These are phyloP conservation scores for Penicillium sp. DNA, from an alignment of 2,329 filamentous ascomycete species.

Conservation along the genomic window DNA sequence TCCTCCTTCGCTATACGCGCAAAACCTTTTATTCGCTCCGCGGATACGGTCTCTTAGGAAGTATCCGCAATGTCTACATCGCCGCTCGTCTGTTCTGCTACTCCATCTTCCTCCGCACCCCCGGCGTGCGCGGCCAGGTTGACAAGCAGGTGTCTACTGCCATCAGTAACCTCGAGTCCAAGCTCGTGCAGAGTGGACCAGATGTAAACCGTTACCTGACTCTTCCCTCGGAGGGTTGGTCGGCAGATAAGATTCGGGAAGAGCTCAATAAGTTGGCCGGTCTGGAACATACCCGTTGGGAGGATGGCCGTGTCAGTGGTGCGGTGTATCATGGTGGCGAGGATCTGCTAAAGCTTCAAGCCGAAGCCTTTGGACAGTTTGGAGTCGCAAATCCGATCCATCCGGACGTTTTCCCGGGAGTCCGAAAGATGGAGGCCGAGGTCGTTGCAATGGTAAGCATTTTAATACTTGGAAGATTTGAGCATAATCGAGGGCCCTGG, in stretches of 20 bases:
- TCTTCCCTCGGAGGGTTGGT: slow-evolving; percentile 83
- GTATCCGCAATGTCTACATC: slow-evolving; percentile 73
- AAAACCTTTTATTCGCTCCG: slow-evolving; percentile 82
- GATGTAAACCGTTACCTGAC: slow-evolving; percentile 73
- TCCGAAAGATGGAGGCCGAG: slow-evolving; percentile 99
- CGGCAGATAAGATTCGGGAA: slow-evolving; percentile 73
- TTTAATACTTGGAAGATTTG: not conserved
- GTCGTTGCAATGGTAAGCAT: slow-evolving; percentile 86
- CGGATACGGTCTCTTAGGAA: slow-evolving; percentile 84
- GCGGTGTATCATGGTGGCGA: slow-evolving; percentile 95
- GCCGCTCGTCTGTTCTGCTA: slow-evolving; percentile 75
- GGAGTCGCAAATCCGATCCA: slow-evolving; percentile 96
- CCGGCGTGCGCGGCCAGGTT: slow-evolving; percentile 84
- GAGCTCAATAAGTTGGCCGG: slow-evolving; percentile 78
- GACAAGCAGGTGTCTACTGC: slow-evolving; percentile 82
- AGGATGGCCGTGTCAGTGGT: slow-evolving; percentile 91
- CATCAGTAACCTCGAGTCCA: slow-evolving; percentile 77
- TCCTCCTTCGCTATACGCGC: slow-evolving; percentile 81
- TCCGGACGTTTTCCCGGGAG: slow-evolving; percentile 95
- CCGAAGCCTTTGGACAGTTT: slow-evolving; percentile 91
- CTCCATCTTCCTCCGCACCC: slow-evolving; percentile 81
- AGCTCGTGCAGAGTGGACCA: slow-evolving; percentile 75
- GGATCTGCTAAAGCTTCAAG: slow-evolving; percentile 79
- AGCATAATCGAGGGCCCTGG: not conserved
- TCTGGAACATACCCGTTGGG: slow-evolving; percentile 96